A percentile compares a stretch with the other conserved stretches of the same genome.
These are phyloP conservation scores for Sugiyamaella novakii DNA, from an alignment of 1,139 yeast genomes.

Conservation along the genomic window DNA sequence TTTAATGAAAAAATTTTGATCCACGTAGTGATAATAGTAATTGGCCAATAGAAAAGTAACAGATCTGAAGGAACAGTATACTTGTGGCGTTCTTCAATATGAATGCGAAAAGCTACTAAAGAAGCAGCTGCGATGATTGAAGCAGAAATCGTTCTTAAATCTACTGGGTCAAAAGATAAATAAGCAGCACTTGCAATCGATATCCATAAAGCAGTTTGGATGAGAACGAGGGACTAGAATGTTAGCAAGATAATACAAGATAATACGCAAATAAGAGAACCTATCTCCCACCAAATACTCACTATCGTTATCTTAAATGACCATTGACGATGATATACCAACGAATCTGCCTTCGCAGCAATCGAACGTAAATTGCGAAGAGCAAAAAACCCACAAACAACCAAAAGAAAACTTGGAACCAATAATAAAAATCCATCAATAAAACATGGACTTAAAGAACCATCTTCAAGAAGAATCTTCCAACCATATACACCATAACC, in stretches of 20 bases:
- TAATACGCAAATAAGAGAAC: no score
- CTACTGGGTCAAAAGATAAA: conserved; percentile 35
- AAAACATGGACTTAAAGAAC: conserved; percentile 79
- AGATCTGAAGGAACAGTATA: conserved; percentile 64
- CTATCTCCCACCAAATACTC: not conserved
- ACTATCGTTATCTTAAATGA: conserved; percentile 20
- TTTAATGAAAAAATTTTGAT: conserved; percentile 48
- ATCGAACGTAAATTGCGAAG: conserved; percentile 31
- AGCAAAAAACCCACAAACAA: conserved; percentile 54
- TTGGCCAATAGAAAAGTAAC: conserved; percentile 72
- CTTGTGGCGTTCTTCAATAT: conserved; percentile 70
- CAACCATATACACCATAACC: conserved; percentile 53
- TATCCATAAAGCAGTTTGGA: conserved; percentile 23
- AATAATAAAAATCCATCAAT: conserved; percentile 66
- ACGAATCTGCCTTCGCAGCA: not conserved
- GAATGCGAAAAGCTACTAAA: conserved; percentile 49
- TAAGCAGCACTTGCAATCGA: conserved; percentile 23
- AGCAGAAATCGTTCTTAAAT: conserved; percentile 42
- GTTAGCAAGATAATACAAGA: no score
- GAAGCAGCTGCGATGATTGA: conserved; percentile 6
- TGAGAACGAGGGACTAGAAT: conserved; percentile 31
- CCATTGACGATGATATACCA: conserved; percentile 10
- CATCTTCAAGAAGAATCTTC: conserved; percentile 58
- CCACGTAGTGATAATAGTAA: conserved; percentile 49
- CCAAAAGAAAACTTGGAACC: conserved; percentile 52